Percentiles rank a stretch among this genome's conserved stretches.
Evolutionary conservation across 305 asterid genomes (phyloP).

Genomic region (Fraxinus nigra): DNA sequence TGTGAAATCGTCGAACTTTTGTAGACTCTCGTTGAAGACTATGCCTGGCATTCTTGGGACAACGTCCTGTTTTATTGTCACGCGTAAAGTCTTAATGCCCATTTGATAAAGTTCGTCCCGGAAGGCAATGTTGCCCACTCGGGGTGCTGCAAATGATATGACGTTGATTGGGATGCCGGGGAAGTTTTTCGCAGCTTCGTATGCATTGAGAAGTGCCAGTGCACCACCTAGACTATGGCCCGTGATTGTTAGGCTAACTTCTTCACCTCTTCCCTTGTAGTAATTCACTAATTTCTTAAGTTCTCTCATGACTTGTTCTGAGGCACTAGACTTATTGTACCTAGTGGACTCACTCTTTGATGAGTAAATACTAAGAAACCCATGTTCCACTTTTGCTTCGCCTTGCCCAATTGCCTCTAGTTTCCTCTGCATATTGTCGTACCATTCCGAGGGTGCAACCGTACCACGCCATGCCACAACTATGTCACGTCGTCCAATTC

Average conservation of each 20-base stretch:
- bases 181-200: conserved; percentile 64
- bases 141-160: conserved; percentile 65
- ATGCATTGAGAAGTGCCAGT: conserved; percentile 64
- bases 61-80: conserved; percentile 57
- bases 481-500: conserved; percentile 69
- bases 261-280: conserved; percentile 41
- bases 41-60: conserved; percentile 77
- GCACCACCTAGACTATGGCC: conserved; percentile 85
- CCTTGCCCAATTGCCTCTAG: conserved; percentile 57
- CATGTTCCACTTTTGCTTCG: conserved; percentile 63
- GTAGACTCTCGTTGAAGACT: conserved; percentile 60
- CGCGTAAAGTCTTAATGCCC: conserved; percentile 58
- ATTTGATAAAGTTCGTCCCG: conserved; percentile 63
- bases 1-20: conserved; percentile 60
- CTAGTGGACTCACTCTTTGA: conserved; percentile 52
- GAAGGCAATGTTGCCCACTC: conserved; percentile 80
- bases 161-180: conserved; percentile 47
- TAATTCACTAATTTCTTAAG: conserved; percentile 32
- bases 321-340: conserved; percentile 70
- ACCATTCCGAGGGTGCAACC: conserved; percentile 76
- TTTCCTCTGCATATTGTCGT: conserved; percentile 63
- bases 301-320: conserved; percentile 69
- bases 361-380: conserved; percentile 71
- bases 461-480: conserved; percentile 84
- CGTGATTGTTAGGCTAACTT: conserved; percentile 64